A percentile compares a stretch with the other conserved stretches of the same genome.
Conservation (phyloP, 306 rosid genomes). For the Corylus americana region DNA sequence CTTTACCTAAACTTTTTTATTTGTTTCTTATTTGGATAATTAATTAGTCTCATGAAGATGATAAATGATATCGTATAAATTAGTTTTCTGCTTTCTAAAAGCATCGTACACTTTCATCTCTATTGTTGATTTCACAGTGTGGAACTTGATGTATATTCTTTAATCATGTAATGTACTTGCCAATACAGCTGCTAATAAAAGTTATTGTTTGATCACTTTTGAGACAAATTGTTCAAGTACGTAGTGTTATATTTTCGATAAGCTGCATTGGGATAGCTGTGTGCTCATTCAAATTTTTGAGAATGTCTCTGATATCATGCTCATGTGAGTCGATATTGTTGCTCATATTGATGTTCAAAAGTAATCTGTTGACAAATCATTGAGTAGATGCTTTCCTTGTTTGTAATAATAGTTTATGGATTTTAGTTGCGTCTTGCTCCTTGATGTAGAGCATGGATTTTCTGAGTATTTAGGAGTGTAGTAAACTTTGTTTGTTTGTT, state of each 20-base stretch:
- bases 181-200: neutral
- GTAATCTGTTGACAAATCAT: neutral
- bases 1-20: neutral
- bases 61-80: neutral
- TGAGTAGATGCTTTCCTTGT: neutral
- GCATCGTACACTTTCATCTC: neutral
- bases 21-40: neutral
- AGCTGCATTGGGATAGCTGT: neutral
- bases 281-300: neutral
- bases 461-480: neutral
- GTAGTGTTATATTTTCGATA: neutral
- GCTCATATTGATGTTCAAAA: neutral
- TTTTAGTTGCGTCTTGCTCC: neutral
- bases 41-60: neutral
- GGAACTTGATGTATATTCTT: neutral
- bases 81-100: neutral
- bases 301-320: neutral
- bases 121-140: neutral
- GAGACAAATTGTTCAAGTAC: neutral
- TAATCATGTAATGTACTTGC: neutral
- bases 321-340: neutral
- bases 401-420: neutral
- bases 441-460: neutral
- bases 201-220: neutral
- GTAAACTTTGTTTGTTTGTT: neutral